Evolutionary conservation across 23 red algal genomes (phyloP).

Genomic region (Gracilaria caudata): DNA sequence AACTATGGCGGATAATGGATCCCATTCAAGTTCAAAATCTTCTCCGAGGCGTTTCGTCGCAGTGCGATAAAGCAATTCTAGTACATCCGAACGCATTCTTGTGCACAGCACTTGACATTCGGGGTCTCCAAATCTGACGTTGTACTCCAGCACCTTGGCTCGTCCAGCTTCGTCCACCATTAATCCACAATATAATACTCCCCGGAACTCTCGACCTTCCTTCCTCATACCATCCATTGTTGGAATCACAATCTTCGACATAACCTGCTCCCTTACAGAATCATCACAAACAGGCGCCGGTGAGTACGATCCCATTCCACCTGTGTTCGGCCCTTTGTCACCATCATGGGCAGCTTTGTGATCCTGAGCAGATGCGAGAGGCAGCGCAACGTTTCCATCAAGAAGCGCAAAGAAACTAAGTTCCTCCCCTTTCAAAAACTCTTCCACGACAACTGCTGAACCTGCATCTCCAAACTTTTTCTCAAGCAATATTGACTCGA

Average conservation of each 20-base stretch:
- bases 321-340: constrained; percentile 93
- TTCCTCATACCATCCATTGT: constrained; percentile 88
- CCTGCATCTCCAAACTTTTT: constrained; percentile 81
- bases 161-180: constrained; percentile 66
- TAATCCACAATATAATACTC: constrained; percentile 90
- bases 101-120: constrained; percentile 95
- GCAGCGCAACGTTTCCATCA: constrained; percentile 83
- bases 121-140: constrained; percentile 97
- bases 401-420: constrained; percentile 94
- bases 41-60: constrained; percentile 50
- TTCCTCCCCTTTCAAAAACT: constrained; percentile 87
- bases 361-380: constrained; percentile 95
- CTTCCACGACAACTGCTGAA: constrained; percentile 85
- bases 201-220: constrained; percentile 83
- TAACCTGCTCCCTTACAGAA: constrained; percentile 52
- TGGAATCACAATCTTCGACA: constrained; percentile 77
- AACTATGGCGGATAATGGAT: constrained; percentile 72
- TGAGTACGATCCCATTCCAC: constrained; percentile 97
- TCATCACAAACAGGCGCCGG: constrained; percentile 90
- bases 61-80: constrained; percentile 85
- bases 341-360: constrained; percentile 93
- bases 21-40: constrained; percentile 66
- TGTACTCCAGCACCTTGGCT: constrained; percentile 89
- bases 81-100: constrained; percentile 85
- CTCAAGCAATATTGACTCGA: constrained; percentile 76